Base-by-base conservation (phyloP, 23 red algal genomes). In the Agarophyton chilense region DNA sequence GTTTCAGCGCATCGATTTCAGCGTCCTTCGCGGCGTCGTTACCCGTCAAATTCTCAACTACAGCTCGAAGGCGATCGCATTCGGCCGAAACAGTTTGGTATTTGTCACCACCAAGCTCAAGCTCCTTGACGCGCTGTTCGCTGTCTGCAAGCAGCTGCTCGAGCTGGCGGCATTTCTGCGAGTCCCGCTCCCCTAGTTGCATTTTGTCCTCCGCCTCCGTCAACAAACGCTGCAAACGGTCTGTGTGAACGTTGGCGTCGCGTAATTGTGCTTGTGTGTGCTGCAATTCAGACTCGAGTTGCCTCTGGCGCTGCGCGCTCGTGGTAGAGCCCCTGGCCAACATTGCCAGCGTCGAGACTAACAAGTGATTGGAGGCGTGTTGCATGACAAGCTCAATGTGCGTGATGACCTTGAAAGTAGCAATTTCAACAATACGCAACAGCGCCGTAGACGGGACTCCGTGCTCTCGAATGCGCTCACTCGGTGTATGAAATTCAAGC, bases 321-420 rank as follows among this genome's bases (percentile, higher is more conserved):
- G 45, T 1, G 6, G 49, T 57, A 39, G 34, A 57, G 25, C 39
- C 70, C 3, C 85, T 47, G 12, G 71, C 85, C 39, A 66, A 52
- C 44, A n/a, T 71, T 1, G 85, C 85, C 44, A 89, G 35, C 38
- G 85, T 71, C 32, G 67, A 47, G 2, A 79, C 55, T 35, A 89
- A 54, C 41, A 31, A 18, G 9, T 51, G 43, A 18, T 78, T 44
- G 4, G 85, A 89, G 1, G 85, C 85, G 29, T 54, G 85, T 2
- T 63, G 72, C 40, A 89, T 42, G 19, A 17, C 34, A 24, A 89
- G 35, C 35, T 89, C 85, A 0, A 89, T 58, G 70, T 89, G 85
- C 38, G 72, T 61, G 40, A 89, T 78, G 17, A 53, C 41, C 70
- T 89, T 89, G 70, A 73, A 77, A 24, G 72, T 28, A 11, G 51